phyloP scores from a whole-genome alignment of 345 rosid genomes.

The Excoecaria agallocha region DNA sequence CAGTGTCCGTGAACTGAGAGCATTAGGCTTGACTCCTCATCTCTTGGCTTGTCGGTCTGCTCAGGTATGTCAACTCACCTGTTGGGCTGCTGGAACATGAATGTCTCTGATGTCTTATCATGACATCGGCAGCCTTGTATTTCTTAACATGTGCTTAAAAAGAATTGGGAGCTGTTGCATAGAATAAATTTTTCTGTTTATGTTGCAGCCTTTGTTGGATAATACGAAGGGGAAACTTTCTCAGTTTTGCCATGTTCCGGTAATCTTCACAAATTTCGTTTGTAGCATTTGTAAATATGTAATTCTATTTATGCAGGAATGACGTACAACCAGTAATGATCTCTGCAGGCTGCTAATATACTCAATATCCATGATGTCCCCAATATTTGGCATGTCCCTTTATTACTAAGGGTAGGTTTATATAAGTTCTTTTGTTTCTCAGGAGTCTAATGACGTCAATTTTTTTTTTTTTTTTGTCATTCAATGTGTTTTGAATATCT shows the following conservation, averaged over 20 bases:
- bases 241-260: slow-evolving; percentile 51
- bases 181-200: slow-evolving; percentile 1
- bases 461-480: neutral
- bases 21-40: slow-evolving; percentile 39
- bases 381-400: slow-evolving; percentile 37
- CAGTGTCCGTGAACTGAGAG: slow-evolving; percentile 38
- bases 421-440: slow-evolving; percentile 23
- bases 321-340: neutral
- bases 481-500: slow-evolving; percentile 12
- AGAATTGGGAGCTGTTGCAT: neutral
- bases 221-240: slow-evolving; percentile 32
- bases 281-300: slow-evolving; percentile 8
- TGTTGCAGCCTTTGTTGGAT: slow-evolving; percentile 32
- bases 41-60: slow-evolving; percentile 38
- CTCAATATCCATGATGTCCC: slow-evolving; percentile 38
- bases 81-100: neutral
- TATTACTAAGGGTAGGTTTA: slow-evolving; percentile 30
- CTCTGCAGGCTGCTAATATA: slow-evolving; percentile 35
- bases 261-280: slow-evolving; percentile 30
- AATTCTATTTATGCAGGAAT: neutral
- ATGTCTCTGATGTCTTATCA: neutral
- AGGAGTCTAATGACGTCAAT: slow-evolving; percentile 1
- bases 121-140: neutral
- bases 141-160: neutral
- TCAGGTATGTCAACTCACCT: slow-evolving; percentile 19